phyloP scores from a whole-genome alignment of 306 rosid genomes.

The Canavalia gladiata region DNA sequence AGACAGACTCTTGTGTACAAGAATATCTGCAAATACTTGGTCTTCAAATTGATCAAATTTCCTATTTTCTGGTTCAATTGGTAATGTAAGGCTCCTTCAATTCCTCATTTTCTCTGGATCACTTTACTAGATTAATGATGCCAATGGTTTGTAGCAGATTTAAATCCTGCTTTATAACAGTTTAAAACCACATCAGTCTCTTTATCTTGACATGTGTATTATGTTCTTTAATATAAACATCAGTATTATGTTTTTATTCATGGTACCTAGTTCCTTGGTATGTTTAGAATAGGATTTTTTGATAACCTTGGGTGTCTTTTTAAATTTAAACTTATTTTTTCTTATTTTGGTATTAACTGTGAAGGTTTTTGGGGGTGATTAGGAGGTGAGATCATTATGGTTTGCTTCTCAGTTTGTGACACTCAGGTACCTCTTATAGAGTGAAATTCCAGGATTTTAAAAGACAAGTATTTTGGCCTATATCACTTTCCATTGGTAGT shows the following conservation, averaged over 20 bases:
- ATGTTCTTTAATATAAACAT: neutral
- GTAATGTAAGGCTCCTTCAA: neutral
- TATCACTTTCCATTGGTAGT: neutral
- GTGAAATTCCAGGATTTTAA: constrained; percentile 19
- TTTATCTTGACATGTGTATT: neutral
- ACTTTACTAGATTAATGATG: neutral
- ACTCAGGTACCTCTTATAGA: neutral
- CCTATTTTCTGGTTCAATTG: neutral
- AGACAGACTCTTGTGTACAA: no score
- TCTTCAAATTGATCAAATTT: neutral
- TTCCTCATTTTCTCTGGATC: neutral
- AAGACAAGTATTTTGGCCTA: constrained; percentile 1
- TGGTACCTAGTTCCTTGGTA: neutral
- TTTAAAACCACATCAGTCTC: neutral
- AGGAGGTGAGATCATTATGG: constrained; percentile 4
- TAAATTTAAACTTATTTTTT: neutral
- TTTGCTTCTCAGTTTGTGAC: neutral
- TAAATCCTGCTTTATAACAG: neutral
- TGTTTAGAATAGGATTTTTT: neutral
- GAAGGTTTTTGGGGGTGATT: neutral
- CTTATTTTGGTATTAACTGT: neutral
- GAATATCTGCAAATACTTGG: no score
- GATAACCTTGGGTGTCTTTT: neutral
- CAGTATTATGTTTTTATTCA: neutral
- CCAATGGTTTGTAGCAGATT: neutral